Evolutionary conservation across 2,329 filamentous ascomycete species (phyloP).

Genomic region (Paraphoma chrysanthemicola): DNA sequence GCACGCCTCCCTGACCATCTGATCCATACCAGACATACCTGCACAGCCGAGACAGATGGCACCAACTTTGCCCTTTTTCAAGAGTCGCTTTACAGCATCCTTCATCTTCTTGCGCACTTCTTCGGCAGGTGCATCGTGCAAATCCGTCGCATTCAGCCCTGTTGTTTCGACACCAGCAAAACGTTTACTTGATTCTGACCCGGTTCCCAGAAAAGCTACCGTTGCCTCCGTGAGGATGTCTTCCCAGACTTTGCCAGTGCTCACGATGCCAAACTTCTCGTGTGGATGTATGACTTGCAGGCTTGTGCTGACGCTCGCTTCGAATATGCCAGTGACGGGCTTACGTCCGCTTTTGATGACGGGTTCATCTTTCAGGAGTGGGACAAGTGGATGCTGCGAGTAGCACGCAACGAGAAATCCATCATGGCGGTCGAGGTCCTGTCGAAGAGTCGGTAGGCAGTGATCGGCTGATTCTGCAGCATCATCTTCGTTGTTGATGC

Average conservation of each 20-base stretch:
- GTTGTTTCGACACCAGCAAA: slow-evolving; percentile 87
- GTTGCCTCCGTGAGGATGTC: slow-evolving; percentile 72
- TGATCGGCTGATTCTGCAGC: slow-evolving; percentile 68
- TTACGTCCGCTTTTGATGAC: slow-evolving; percentile 47
- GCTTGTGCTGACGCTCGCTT: slow-evolving; percentile 75
- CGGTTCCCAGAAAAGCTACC: slow-evolving; percentile 65
- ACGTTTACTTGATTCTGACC: slow-evolving; percentile 48
- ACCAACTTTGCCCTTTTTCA: slow-evolving; percentile 63
- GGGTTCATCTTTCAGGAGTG: slow-evolving; percentile 60
- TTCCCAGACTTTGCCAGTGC: slow-evolving; percentile 86
- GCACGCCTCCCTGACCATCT: slow-evolving; percentile 74
- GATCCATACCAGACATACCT: slow-evolving; percentile 86
- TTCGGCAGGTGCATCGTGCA: slow-evolving; percentile 72
- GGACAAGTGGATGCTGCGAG: slow-evolving; percentile 80
- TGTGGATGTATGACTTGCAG: slow-evolving; percentile 61
- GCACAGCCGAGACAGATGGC: slow-evolving; percentile 87
- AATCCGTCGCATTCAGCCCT: slow-evolving; percentile 78
- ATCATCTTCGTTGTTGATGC: slow-evolving; percentile 79
- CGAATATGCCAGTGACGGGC: slow-evolving; percentile 83
- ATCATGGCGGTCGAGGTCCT: slow-evolving; percentile 62
- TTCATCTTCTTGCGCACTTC: slow-evolving; percentile 71
- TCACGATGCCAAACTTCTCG: slow-evolving; percentile 82
- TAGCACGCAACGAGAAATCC: slow-evolving; percentile 90
- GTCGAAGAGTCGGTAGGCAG: slow-evolving; percentile 64
- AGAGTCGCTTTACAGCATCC: slow-evolving; percentile 71